Base-by-base conservation (phyloP, 768 basidiomycete genomes). In the Tulasnella sp. region DNA sequence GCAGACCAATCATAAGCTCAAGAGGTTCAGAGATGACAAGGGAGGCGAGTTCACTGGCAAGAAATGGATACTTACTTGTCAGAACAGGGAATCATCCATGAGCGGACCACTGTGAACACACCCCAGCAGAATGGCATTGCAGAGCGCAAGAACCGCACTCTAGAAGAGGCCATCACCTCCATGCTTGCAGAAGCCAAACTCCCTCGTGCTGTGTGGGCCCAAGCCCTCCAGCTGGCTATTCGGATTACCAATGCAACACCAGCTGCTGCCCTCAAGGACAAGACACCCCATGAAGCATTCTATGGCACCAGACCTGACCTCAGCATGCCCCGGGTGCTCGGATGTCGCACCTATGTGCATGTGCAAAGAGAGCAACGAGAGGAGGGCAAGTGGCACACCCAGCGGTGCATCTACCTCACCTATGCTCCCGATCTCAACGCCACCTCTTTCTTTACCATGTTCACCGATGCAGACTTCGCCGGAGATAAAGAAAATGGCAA, bases 31-130 rank as follows among this genome's bases (percentile, higher is more conserved):
- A 36, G 82, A 85, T 75, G 86, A 87, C 82, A 84, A 86, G 74
- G 87, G 85, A 1, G 86, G 85, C 2, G 85, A 87, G 77, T 87
- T 83, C 82, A 86, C 84, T 71, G 81, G 80, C 9, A 34, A 46
- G 19, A 44, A 73, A 10, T 81, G 75, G 12, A 58, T 16, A 40
- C 3, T 40, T 21, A 34, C 71, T 42, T 76, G 31, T 78, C 39
- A 75, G n/a, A n/a, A n/a, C n/a, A 19, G 40, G 81, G 83, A 0
- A 77, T 82, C 52, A 40, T 74, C 16, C 77, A 72, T 46, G 44
- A 83, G 38, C 38, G 44, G 16, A 79, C 77, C 19, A 77, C 62
- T 34, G n/a, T 40, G 9, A 58, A 34, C 40, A 80, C 80, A 8
- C 80, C 80, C 24, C 75, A 81, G 75, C 75, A 80, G 71, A 78